phyloP scores from a whole-genome alignment of 2,329 filamentous ascomycete genomes.

The Alternaria brassicicola region DNA sequence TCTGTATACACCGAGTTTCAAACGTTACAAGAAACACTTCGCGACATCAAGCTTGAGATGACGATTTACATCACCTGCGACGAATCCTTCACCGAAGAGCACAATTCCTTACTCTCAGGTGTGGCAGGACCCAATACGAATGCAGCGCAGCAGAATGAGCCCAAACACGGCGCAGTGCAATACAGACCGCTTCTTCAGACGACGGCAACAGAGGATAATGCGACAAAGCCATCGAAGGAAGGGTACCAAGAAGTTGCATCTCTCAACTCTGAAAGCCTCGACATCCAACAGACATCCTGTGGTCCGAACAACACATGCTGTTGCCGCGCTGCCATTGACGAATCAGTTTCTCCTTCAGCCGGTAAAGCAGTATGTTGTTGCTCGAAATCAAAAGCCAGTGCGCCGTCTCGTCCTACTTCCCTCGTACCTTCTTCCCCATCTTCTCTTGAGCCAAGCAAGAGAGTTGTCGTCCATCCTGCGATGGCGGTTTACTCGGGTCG shows the following conservation, averaged over 20 bases:
- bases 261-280: conserved; percentile 6
- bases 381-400: neutral
- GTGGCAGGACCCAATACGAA: conserved; percentile 27
- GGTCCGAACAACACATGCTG: conserved; percentile 52
- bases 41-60: conserved; percentile 56
- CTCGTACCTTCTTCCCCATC: conserved; percentile 20
- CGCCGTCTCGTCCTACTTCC: conserved; percentile 12
- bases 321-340: conserved; percentile 56
- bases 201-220: conserved; percentile 18
- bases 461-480: conserved; percentile 38
- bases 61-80: conserved; percentile 63
- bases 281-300: conserved; percentile 33
- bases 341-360: conserved; percentile 35
- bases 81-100: conserved; percentile 53
- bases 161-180: conserved; percentile 27
- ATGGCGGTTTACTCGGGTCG: conserved; percentile 56
- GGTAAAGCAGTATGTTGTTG: conserved; percentile 26
- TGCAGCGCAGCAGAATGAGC: neutral
- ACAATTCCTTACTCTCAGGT: conserved; percentile 37
- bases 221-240: conserved; percentile 17
- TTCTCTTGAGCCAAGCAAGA: conserved; percentile 10
- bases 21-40: conserved; percentile 43
- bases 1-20: conserved; percentile 53
- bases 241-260: conserved; percentile 30
- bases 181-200: conserved; percentile 17